These are phyloP conservation scores for Phytophthora constricta DNA, from an alignment of 352 stramenopile species.

Conservation along the genomic window DNA sequence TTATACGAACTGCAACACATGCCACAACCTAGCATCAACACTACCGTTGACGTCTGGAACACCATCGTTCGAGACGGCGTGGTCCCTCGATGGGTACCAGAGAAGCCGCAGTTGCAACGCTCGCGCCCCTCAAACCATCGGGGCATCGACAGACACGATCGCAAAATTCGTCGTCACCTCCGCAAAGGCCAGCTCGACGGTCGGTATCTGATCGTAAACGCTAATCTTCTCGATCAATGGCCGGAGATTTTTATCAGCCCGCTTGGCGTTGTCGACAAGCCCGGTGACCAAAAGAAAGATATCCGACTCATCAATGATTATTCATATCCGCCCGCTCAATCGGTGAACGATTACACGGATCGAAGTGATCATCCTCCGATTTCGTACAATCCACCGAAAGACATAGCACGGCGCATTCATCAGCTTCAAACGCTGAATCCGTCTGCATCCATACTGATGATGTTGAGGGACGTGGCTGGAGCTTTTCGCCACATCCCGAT, in stretches of 20 bases:
- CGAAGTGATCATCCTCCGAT: conserved; percentile 14
- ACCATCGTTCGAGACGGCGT: conserved; percentile 2
- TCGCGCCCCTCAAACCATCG: conserved; percentile 2
- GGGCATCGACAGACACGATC: neutral
- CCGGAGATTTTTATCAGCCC: conserved; percentile 19
- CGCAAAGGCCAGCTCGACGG: conserved; percentile 13
- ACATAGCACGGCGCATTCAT: conserved; percentile 22
- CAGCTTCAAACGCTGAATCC: conserved; percentile 6
- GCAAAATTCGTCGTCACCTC: conserved; percentile 1
- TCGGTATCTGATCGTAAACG: conserved; percentile 14
- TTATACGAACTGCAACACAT: neutral
- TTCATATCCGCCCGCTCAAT: conserved; percentile 11
- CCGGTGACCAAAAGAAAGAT: no score
- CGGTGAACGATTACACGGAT: conserved; percentile 35
- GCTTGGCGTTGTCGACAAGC: conserved; percentile 16
- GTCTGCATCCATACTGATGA: conserved; percentile 13
- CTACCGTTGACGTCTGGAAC: conserved; percentile 10
- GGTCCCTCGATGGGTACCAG: neutral
- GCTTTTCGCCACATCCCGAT: conserved; percentile 38
- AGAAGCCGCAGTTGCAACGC: neutral
- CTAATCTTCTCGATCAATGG: conserved; percentile 1
- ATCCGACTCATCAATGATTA: conserved; percentile 30
- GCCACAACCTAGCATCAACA: neutral
- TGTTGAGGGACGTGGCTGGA: conserved; percentile 36
- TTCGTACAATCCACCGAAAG: conserved; percentile 22